Percentiles rank a stretch among this genome's conserved stretches.
phyloP scores from a whole-genome alignment of 257 asterid genomes.

The Nicotiana tomentosiformis region DNA sequence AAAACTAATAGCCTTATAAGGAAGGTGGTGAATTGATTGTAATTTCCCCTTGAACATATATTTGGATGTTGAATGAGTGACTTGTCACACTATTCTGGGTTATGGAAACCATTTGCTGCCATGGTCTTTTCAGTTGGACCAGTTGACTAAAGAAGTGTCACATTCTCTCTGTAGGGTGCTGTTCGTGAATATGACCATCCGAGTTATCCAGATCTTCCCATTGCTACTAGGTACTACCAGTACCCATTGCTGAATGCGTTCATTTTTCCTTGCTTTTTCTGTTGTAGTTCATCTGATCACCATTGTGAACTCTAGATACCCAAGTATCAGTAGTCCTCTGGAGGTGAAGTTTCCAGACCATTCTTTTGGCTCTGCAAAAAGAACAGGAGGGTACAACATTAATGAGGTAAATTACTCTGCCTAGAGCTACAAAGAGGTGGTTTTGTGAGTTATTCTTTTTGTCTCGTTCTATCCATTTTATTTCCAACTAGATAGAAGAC shows the following conservation, averaged over 20 bases:
- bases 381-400: conserved; percentile 39
- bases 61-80: not conserved
- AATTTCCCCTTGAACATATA: not conserved
- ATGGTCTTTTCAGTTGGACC: not conserved
- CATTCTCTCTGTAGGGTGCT: conserved; percentile 42
- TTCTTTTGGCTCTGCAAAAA: conserved; percentile 25
- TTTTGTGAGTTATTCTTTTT: not conserved
- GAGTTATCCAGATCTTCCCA: conserved; percentile 45
- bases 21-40: not conserved
- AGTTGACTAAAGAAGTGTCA: not conserved
- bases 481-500: not conserved
- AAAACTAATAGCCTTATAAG: not conserved
- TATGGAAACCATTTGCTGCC: not conserved
- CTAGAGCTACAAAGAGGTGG: not conserved
- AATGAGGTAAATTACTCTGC: conserved; percentile 43
- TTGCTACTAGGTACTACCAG: conserved; percentile 44
- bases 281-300: not conserved
- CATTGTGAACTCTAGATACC: conserved; percentile 40
- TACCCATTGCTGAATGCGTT: not conserved
- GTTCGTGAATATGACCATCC: conserved; percentile 50
- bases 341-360: conserved; percentile 31
- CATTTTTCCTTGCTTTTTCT: not conserved
- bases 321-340: conserved; percentile 17
- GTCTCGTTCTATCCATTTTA: not conserved
- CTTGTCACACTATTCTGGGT: not conserved